Percentiles rank a stretch among this genome's conserved stretches.
Evolutionary conservation across 331 rosid genomes (phyloP).

Genomic region (Malus hybrid): DNA sequence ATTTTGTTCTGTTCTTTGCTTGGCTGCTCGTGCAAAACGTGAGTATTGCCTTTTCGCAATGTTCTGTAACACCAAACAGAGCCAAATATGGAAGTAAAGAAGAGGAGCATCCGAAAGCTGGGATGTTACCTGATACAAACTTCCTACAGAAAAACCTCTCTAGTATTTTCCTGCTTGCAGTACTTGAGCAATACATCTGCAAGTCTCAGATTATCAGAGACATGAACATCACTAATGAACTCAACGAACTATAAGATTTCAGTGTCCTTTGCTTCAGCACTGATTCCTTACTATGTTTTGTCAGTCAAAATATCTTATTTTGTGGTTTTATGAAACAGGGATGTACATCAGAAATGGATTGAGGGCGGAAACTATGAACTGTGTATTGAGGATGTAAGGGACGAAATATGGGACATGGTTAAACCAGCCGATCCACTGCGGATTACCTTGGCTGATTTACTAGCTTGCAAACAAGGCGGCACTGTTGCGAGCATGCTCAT

Average conservation of each 20-base stretch:
- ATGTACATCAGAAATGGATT: slow-evolving; percentile 96
- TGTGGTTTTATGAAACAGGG: slow-evolving; percentile 44
- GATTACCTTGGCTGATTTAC: slow-evolving; percentile 71
- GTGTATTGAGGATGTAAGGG: slow-evolving; percentile 95
- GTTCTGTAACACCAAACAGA: slow-evolving; percentile 12
- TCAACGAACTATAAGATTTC: not conserved
- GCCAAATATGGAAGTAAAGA: slow-evolving; percentile 65
- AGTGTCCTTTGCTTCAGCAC: not conserved
- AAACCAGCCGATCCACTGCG: slow-evolving; percentile 75
- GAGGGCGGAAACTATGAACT: slow-evolving; percentile 98
- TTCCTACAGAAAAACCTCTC: slow-evolving; percentile 66
- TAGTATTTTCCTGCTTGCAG: slow-evolving; percentile 70
- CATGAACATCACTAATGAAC: slow-evolving; percentile 11
- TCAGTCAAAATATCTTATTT: not conserved
- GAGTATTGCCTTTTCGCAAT: not conserved
- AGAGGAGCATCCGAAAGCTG: slow-evolving; percentile 73
- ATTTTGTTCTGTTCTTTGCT: not conserved
- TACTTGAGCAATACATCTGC: slow-evolving; percentile 51
- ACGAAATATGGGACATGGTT: slow-evolving; percentile 98
- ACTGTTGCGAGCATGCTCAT: slow-evolving; percentile 97
- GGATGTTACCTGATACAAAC: slow-evolving; percentile 87
- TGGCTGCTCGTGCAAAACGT: not conserved
- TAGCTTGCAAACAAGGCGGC: slow-evolving; percentile 96
- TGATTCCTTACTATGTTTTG: not conserved
- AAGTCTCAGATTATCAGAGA: slow-evolving; percentile 65